Percentiles rank a stretch among this genome's conserved stretches.
Conservation (phyloP, 2,329 filamentous ascomycete species). For the Aspergillus fructus region DNA sequence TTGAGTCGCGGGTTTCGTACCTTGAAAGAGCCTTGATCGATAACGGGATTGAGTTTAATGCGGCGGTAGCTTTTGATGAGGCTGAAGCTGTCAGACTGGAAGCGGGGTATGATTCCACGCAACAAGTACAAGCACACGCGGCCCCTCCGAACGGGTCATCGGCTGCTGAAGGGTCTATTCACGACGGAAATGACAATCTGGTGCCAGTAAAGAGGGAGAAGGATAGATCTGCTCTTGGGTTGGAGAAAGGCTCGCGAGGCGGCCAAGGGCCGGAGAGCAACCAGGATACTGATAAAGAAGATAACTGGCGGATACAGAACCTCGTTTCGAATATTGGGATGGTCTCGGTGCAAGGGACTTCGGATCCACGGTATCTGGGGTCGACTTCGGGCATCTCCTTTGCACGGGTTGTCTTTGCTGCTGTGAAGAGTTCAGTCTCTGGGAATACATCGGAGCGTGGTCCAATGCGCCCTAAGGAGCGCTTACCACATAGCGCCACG, state of each 20-base stretch:
- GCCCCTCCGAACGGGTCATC: conserved; percentile 16
- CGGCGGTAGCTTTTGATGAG: conserved; percentile 66
- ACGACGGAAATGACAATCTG: conserved; percentile 15
- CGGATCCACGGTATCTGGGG: conserved; percentile 77
- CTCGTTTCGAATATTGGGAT: conserved; percentile 70
- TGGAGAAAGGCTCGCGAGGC: conserved; percentile 20
- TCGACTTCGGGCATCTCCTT: conserved; percentile 91
- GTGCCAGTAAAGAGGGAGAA: conserved; percentile 24
- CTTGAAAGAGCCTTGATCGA: conserved; percentile 73
- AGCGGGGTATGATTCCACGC: conserved; percentile 26
- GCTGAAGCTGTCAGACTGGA: conserved; percentile 36
- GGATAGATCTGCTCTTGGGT: conserved; percentile 15
- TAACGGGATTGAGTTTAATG: conserved; percentile 70
- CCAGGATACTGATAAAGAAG: conserved; percentile 52
- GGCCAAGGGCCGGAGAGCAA: conserved; percentile 27
- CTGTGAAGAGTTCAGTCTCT: conserved; percentile 74
- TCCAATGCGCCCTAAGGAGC: conserved; percentile 59
- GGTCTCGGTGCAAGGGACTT: conserved; percentile 73
- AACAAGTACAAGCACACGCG: conserved; percentile 13
- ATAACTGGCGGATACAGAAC: conserved; percentile 63
- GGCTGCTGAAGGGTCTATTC: conserved; percentile 15
- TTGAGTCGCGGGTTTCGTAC: conserved; percentile 81
- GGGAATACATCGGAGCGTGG: conserved; percentile 62
- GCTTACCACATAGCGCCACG: conserved; percentile 49
- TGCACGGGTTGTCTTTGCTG: conserved; percentile 88